Base-by-base conservation (phyloP, 306 rosid species). In the Vigna nakashimae region DNA sequence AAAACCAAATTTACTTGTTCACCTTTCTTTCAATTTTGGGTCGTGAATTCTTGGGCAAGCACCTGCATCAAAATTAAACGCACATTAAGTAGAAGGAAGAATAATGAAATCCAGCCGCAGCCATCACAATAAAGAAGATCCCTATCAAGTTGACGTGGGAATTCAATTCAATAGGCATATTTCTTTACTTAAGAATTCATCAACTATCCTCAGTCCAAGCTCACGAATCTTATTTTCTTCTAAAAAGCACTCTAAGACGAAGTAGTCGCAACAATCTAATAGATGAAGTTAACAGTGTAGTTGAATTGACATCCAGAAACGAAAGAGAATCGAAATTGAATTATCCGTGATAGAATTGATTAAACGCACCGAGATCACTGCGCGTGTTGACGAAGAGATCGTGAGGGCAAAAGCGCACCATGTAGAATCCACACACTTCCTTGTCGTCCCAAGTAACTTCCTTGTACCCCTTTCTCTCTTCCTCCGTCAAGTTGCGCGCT, bases 381-480 rank as follows among this genome's bases (percentile, higher is more conserved):
- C 99, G 94, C 0, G 99, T 96, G 76, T 96, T 96, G 80, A 96
- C 90, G 64, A 96, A 96, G 66, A 96, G 99, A 90, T 96, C 98
- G 51, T 92, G 99, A 69, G 99, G 99, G 65, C 99, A 96, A 86
- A 96, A 96, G 14, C 99, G 96, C 75, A 96, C 93, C 99, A 96
- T 96, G 83, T 87, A 96, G 86, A 88, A 89, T 63, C 89, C 94
- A 59, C 99, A 96, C 4, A 87, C 98, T 83, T 92, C 99, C 87
- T 90, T 96, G 73, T 91, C 97, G 36, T 96, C 97, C 99, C 99
- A 96, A 4, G 81, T 20, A 17, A 92, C 84, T 84, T 96, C 99
- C 90, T 85, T 96, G 80, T 69, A 90, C 7, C 96, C 99, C 49
- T 86, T 92, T 16, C 89, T 91, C 90, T 92, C 91, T 83, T 92